Evolutionary conservation across 345 rosid species (phyloP).

Genomic region (Gossypium australe): DNA sequence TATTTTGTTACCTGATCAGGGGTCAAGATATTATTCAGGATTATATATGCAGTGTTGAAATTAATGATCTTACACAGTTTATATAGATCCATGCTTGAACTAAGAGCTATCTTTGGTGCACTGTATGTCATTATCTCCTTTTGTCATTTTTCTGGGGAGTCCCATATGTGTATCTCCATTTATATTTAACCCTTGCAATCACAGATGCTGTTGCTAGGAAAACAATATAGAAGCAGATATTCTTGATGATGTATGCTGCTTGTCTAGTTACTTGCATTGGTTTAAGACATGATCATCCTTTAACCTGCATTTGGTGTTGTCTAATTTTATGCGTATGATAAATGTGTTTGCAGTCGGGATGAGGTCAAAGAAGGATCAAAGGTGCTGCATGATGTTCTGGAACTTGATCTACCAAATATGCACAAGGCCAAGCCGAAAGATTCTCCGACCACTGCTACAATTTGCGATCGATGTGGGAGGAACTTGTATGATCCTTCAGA

Average conservation of each 20-base stretch:
- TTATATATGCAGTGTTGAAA: neutral
- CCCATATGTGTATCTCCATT: neutral
- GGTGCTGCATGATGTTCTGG: constrained; percentile 71
- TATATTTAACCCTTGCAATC: neutral
- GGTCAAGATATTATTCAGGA: too few species aligned
- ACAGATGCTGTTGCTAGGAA: neutral
- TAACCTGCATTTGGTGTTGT: neutral
- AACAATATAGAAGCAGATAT: neutral
- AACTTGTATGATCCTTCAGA: constrained; percentile 24
- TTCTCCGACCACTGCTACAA: constrained; percentile 31
- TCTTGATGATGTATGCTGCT: neutral
- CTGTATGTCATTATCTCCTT: neutral
- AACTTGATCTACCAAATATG: constrained; percentile 58
- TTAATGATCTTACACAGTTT: neutral
- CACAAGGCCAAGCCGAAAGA: constrained; percentile 37
- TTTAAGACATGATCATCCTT: neutral
- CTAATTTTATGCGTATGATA: neutral
- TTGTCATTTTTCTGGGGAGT: neutral
- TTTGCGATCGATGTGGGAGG: constrained; percentile 82
- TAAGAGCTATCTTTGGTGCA: neutral
- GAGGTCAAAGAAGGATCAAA: constrained; percentile 68
- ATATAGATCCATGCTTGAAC: neutral
- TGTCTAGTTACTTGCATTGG: neutral
- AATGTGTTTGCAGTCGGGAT: constrained; percentile 44
- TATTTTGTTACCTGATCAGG: neutral